phyloP scores from a whole-genome alignment of 2,329 filamentous ascomycete species.

The Penicillium sp. region DNA sequence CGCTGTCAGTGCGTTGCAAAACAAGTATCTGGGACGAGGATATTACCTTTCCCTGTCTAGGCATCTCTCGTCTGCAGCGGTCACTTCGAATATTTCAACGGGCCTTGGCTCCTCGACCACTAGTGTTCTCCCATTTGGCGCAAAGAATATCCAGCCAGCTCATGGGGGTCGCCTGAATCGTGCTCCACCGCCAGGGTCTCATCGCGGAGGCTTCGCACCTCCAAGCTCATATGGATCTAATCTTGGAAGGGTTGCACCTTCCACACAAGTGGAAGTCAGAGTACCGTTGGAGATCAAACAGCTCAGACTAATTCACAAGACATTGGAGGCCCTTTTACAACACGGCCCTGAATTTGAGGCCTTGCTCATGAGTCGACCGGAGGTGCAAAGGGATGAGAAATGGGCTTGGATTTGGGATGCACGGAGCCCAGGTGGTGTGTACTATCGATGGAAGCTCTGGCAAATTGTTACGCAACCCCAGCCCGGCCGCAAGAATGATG shows the following conservation, averaged over 20 bases:
- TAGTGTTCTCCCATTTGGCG: constrained; percentile 72
- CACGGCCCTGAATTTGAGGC: constrained; percentile 89
- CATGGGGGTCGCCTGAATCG: constrained; percentile 50
- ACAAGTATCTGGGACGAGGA: constrained; percentile 81
- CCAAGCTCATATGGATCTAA: constrained; percentile 66
- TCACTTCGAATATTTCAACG: constrained; percentile 56
- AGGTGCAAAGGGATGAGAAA: constrained; percentile 81
- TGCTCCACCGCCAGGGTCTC: constrained; percentile 49
- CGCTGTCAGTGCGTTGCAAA: constrained; percentile 74
- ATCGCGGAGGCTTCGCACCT: constrained; percentile 70
- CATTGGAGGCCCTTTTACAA: constrained; percentile 74
- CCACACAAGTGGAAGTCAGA: constrained; percentile 68
- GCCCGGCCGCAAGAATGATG: constrained; percentile 36
- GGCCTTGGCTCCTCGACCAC: constrained; percentile 48
- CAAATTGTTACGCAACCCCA: constrained; percentile 74
- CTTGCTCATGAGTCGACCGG: constrained; percentile 79
- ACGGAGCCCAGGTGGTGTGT: constrained; percentile 74
- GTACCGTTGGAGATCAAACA: constrained; percentile 76
- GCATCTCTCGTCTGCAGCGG: constrained; percentile 74
- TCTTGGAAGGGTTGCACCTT: constrained; percentile 51
- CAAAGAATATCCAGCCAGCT: constrained; percentile 61
- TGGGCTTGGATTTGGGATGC: constrained; percentile 96
- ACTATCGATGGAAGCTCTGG: constrained; percentile 92
- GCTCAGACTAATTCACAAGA: constrained; percentile 82
- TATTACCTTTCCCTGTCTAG: constrained; percentile 78